Evolutionary conservation across 169 alveolate genomes (phyloP).

Genomic region (Cryptosporidium muris): DNA sequence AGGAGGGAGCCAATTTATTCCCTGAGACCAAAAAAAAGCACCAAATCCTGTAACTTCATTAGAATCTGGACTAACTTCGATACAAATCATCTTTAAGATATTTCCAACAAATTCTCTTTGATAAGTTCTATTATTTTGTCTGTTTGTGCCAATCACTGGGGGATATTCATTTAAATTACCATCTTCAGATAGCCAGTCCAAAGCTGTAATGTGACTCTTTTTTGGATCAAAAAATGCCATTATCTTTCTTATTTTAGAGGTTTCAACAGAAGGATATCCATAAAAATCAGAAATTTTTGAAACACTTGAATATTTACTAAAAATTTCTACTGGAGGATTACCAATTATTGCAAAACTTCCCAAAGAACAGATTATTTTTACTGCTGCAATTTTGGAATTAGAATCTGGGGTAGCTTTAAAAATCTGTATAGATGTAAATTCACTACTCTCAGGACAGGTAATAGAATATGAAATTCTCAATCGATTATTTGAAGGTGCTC

Average conservation of each 20-base stretch:
- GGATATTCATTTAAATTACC: slow-evolving; percentile 59
- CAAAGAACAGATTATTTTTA: slow-evolving; percentile 17
- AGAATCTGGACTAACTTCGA: slow-evolving; percentile 38
- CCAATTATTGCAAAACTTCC: slow-evolving; percentile 50
- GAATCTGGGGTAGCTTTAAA: slow-evolving; percentile 3
- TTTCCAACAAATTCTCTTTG: slow-evolving; percentile 35
- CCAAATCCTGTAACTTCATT: slow-evolving; percentile 61
- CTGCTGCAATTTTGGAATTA: slow-evolving; percentile 46
- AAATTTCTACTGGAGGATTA: slow-evolving; percentile 1
- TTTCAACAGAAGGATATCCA: no score
- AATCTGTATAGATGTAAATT: slow-evolving; percentile 17
- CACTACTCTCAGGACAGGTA: slow-evolving; percentile 49
- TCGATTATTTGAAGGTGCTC: slow-evolving; percentile 43
- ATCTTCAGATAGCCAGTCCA: slow-evolving; percentile 27
- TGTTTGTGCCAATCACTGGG: not conserved
- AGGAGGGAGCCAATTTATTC: slow-evolving; percentile 42
- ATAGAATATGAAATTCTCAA: slow-evolving; percentile 36
- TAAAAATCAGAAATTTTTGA: not conserved
- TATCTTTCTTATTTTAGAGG: slow-evolving; percentile 16
- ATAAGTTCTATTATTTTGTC: slow-evolving; percentile 34
- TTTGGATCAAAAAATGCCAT: slow-evolving; percentile 40
- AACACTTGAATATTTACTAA: not conserved
- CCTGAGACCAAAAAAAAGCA: slow-evolving; percentile 57
- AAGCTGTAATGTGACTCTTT: slow-evolving; percentile 27
- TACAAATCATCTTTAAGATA: slow-evolving; percentile 37